Evolutionary conservation across 1,139 yeast genomes (phyloP), one percentile per base, ranked within the genome.

Genomic region (Suhomyces bolitotheri): DNA sequence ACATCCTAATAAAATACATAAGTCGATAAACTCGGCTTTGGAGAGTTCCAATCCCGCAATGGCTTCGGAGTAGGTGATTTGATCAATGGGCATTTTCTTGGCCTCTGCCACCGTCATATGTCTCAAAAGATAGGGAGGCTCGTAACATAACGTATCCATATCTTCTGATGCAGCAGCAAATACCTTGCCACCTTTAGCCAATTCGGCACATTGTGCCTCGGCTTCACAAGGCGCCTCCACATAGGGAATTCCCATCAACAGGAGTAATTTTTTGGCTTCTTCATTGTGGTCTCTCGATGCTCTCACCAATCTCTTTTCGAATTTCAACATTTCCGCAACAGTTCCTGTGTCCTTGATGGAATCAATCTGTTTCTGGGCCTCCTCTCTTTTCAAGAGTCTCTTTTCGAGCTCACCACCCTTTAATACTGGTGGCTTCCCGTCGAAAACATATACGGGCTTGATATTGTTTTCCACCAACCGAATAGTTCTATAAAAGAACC

Each of bases 101-200:
- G 95, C 94, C 57, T 94, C 98, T 2, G 97, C 80, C 45, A 90
- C 92, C 0, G 97, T 92, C 61, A 92, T 72, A 58, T 92, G 96
- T 48, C 98, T 76, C 44, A 92, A 68, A 39, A 92, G 64, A 41
- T 67, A 79, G 2, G 96, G 95, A 2, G 97, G 87, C 37, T 80
- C 81, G 58, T 92, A 92, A 53, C 97, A 92, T 39, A 92, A 62
- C 0, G 98, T 94, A 62, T 92, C 99, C 98, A 92, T 92, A 76
- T 92, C 99, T 58, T 92, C 99, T 3, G 96, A 86, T 1, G 97
- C 99, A 2, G 98, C 96, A 9, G 96, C 98, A 57, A 81, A 92
- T 0, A 92, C 97, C 54, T 82, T 83, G 4, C 95, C 97, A 11
- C 80, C 78, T 41, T 80, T 77, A 2, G 97, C 97, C 39, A 92